These are phyloP conservation scores for Rhizopogon vesiculosus DNA, from an alignment of 768 basidiomycete genomes.

Conservation along the genomic window DNA sequence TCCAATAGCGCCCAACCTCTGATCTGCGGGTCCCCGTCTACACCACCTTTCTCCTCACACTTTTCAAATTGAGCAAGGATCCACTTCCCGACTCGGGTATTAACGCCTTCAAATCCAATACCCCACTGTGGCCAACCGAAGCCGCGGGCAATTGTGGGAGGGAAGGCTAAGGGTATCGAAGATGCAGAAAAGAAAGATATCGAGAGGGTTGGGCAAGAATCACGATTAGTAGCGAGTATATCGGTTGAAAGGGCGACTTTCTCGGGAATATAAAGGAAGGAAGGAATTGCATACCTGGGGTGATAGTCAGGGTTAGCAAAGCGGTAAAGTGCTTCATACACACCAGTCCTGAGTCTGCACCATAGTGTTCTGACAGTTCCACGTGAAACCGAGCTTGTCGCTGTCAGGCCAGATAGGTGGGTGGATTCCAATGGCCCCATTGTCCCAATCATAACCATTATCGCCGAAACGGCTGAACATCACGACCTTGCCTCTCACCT, in stretches of 20 bases:
- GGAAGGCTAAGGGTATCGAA: constrained; percentile 76
- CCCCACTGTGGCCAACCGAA: constrained; percentile 78
- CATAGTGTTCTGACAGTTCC: constrained; percentile 66
- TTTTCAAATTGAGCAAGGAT: constrained; percentile 47
- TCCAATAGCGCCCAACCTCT: constrained; percentile 78
- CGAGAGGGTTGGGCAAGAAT: constrained; percentile 45
- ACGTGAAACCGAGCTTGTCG: constrained; percentile 64
- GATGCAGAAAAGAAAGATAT: constrained; percentile 83
- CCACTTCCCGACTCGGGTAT: constrained; percentile 70
- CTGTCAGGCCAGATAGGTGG: constrained; percentile 86
- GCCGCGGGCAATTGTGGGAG: constrained; percentile 72
- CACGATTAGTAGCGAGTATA: constrained; percentile 41
- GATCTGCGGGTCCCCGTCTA: constrained; percentile 34
- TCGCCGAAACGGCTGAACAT: constrained; percentile 85
- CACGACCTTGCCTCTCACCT: constrained; percentile 82
- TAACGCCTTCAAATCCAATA: constrained; percentile 84
- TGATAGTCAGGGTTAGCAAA: background rate
- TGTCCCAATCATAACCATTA: constrained; percentile 64
- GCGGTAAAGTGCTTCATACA: constrained; percentile 6
- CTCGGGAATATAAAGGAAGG: constrained; percentile 80
- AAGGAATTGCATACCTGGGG: constrained; percentile 72
- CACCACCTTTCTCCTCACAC: background rate
- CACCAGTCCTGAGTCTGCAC: constrained; percentile 88
- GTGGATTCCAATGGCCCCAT: constrained; percentile 80
- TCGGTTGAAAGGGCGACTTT: constrained; percentile 59